Percentiles rank a stretch among this genome's conserved stretches.
phyloP scores from a whole-genome alignment of 2,329 filamentous ascomycete genomes.

The Scedosporium minutisporum region DNA sequence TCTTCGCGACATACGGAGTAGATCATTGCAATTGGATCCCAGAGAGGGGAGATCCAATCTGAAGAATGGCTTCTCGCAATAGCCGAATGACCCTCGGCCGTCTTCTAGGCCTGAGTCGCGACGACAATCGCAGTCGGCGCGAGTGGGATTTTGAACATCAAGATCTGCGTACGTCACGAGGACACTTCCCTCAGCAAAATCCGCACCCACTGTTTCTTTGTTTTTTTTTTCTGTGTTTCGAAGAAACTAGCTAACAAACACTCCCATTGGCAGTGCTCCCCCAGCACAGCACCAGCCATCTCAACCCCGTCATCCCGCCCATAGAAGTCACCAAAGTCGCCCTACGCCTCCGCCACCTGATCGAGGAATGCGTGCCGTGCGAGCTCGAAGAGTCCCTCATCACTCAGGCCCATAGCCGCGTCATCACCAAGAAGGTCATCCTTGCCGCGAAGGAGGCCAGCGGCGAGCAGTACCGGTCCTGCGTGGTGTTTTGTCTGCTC shows the following conservation, averaged over 20 bases:
- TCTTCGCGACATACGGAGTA: too few species aligned
- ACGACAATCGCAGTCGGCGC: neutral
- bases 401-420: conserved; percentile 69
- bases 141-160: neutral
- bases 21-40: too few species aligned
- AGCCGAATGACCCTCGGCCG: conserved; percentile 5
- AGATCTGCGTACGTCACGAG: neutral
- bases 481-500: conserved; percentile 76
- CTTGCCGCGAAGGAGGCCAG: conserved; percentile 75
- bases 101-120: neutral
- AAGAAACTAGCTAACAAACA: neutral
- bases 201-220: neutral
- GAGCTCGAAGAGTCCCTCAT: conserved; percentile 71
- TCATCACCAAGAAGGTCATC: conserved; percentile 75
- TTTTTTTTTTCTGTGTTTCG: too few species aligned
- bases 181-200: too few species aligned
- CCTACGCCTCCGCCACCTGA: conserved; percentile 78
- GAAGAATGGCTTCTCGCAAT: neutral
- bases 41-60: neutral
- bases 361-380: conserved; percentile 83
- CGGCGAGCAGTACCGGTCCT: conserved; percentile 61
- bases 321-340: conserved; percentile 82
- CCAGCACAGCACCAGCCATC: conserved; percentile 44
- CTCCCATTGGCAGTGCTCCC: conserved; percentile 49
- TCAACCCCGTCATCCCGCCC: conserved; percentile 61